Base-by-base conservation (phyloP, 2,329 filamentous ascomycete species). In the Aspergillus pseudonomiae region DNA sequence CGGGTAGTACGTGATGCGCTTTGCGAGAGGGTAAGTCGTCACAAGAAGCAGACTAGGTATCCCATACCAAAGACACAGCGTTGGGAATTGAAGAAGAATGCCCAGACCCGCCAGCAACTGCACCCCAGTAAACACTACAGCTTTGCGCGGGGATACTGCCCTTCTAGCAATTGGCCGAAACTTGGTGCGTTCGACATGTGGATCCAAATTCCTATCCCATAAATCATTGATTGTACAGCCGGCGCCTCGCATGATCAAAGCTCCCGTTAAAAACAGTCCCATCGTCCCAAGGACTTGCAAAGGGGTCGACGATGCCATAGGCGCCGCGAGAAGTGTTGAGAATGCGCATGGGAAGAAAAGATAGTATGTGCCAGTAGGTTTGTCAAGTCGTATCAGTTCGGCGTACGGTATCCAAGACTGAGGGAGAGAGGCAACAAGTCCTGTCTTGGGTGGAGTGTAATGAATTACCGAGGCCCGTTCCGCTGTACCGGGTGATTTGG, bases 151-250 rank as follows among this genome's bases (percentile, higher is more conserved):
- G 0, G 82, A 80, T 21, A 86, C 75, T 32, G 83, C 84, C n/a
- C 81, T 79, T 60, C 84, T 74, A 14, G 83, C 82, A 66, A 85
- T 82, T 2, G 84, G 84, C 21, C 85, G 79, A 65, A 83, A 79
- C 39, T 80, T 80, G 46, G 82, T 85, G 45, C 85, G 80, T 66
- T 78, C 78, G 11, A 85, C 84, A 64, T 82, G 76, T 4, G 83
- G 81, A 67, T 88, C 85, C 58, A 85, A 75, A 52, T 84, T 82
- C 55, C 81, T 79, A 67, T 88, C 85, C 73, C 84, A 80, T 39
- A 82, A 79, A 68, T 87, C 85, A 69, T 88, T 87, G 75, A 85
- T 86, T 0, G 83, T 79, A 69, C 85, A 87, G 5, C 82, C 78
- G 24, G 80, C 80, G 30, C 83, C 80, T 58, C 84, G 80, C 75